A percentile compares a stretch with the other conserved stretches of the same genome.
Conservation (phyloP, 805 yeast genomes). For the Brettanomyces nanus region DNA sequence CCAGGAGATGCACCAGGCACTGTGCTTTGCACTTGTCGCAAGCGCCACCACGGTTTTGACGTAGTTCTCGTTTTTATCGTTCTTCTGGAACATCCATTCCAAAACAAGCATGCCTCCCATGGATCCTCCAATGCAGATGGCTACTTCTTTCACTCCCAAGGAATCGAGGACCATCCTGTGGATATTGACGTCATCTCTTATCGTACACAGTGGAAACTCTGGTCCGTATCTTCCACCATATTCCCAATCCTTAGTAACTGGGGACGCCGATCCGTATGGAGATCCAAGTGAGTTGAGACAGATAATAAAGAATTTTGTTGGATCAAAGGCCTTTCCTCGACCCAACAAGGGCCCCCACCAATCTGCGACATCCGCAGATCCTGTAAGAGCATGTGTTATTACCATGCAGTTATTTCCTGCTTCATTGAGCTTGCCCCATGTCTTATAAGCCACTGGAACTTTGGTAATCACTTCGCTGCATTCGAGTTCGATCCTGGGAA, state of each 20-base stretch:
- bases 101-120: constrained; percentile 98
- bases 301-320: constrained; percentile 73
- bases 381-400: constrained; percentile 94
- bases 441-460: constrained; percentile 90
- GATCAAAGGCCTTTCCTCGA: constrained; percentile 80
- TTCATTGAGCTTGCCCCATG: constrained; percentile 84
- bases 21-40: constrained; percentile 90
- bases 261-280: constrained; percentile 94
- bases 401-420: constrained; percentile 69
- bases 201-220: constrained; percentile 86
- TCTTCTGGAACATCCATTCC: constrained; percentile 62
- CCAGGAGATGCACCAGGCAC: constrained; percentile 99
- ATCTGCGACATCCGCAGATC: constrained; percentile 89
- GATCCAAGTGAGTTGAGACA: constrained; percentile 93
- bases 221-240: constrained; percentile 84
- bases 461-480: constrained; percentile 66
- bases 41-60: constrained; percentile 70
- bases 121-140: constrained; percentile 90
- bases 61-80: constrained; percentile 44
- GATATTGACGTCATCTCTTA: constrained; percentile 83
- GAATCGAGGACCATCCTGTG: constrained; percentile 74
- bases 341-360: constrained; percentile 99
- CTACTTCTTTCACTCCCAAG: constrained; percentile 69
- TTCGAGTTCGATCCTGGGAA: constrained; percentile 71
- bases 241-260: constrained; percentile 70